Percentiles rank a stretch among this genome's conserved stretches.
Evolutionary conservation across 2,329 filamentous ascomycete species (phyloP).

Genomic region (Periconia sp.): DNA sequence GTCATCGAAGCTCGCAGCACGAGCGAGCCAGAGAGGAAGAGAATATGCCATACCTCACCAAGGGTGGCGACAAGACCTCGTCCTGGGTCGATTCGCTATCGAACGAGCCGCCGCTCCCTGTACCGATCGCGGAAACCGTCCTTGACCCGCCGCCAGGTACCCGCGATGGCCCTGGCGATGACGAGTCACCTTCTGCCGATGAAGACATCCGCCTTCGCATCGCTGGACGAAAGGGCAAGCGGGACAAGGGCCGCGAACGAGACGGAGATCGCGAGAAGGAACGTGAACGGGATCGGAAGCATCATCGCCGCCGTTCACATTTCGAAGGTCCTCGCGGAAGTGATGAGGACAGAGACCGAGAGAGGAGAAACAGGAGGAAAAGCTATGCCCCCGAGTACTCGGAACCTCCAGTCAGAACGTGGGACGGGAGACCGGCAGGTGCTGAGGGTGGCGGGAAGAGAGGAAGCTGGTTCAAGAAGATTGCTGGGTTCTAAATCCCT

Average conservation of each 20-base stretch:
- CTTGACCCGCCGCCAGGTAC: conserved; percentile 46
- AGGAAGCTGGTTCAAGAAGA: conserved; percentile 57
- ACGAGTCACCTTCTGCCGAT: conserved; percentile 45
- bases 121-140: conserved; percentile 54
- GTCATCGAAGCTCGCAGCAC: conserved; percentile 36
- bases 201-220: conserved; percentile 47
- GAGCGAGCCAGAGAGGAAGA: conserved; percentile 31
- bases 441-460: conserved; percentile 42
- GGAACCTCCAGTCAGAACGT: conserved; percentile 42
- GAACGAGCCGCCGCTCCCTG: conserved; percentile 54
- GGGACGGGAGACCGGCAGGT: conserved; percentile 48
- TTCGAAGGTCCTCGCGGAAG: conserved; percentile 27
- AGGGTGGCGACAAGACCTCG: conserved; percentile 55
- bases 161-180: conserved; percentile 32
- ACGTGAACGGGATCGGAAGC: conserved; percentile 33
- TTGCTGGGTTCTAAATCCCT: conserved; percentile 22
- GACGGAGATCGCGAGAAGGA: conserved; percentile 29
- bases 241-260: conserved; percentile 34
- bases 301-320: conserved; percentile 32
- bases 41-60: conserved; percentile 42
- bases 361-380: conserved; percentile 37
- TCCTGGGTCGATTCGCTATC: conserved; percentile 57
- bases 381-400: conserved; percentile 40
- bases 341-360: conserved; percentile 25
- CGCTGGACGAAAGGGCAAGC: conserved; percentile 35